These are phyloP conservation scores for Volvox carteri DNA, from an alignment of 163 green algal genomes.

Conservation along the genomic window DNA sequence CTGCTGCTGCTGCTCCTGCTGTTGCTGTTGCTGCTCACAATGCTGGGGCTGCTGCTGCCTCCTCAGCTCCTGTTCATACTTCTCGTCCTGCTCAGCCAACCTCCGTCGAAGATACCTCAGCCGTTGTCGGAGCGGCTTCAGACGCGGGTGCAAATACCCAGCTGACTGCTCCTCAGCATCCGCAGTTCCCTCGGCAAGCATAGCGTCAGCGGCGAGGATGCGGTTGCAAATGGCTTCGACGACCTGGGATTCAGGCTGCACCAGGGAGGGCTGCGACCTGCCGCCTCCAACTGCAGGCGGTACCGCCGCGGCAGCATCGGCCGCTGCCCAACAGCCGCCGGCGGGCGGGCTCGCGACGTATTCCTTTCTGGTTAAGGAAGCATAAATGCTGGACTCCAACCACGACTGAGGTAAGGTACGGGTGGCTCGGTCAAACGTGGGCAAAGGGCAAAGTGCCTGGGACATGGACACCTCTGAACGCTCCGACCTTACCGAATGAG, in stretches of 20 bases:
- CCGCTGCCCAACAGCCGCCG: neutral
- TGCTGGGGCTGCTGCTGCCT: neutral
- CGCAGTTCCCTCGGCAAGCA: too few relatives aligned
- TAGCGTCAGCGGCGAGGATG: neutral
- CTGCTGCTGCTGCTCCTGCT: neutral
- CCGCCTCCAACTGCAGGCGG: too few relatives aligned
- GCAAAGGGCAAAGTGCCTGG: neutral
- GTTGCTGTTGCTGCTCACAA: neutral
- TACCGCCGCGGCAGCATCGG: neutral
- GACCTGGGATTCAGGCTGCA: neutral
- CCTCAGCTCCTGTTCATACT: neutral
- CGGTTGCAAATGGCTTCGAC: neutral
- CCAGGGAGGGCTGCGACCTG: neutral
- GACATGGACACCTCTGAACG: neutral
- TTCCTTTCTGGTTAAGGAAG: neutral
- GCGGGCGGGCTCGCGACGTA: slow-evolving; percentile 38
- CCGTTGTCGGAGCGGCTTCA: neutral
- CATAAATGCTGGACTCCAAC: neutral
- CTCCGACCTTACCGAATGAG: slow-evolving; percentile 44
- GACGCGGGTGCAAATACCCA: too few relatives aligned
- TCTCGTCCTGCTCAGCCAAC: neutral
- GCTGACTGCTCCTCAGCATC: too few relatives aligned
- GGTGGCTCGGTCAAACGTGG: neutral
- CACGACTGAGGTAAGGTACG: neutral
- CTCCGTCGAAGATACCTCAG: neutral